phyloP scores from a whole-genome alignment of 495 filamentous ascomycete genomes.

The Parmelia sp. region DNA sequence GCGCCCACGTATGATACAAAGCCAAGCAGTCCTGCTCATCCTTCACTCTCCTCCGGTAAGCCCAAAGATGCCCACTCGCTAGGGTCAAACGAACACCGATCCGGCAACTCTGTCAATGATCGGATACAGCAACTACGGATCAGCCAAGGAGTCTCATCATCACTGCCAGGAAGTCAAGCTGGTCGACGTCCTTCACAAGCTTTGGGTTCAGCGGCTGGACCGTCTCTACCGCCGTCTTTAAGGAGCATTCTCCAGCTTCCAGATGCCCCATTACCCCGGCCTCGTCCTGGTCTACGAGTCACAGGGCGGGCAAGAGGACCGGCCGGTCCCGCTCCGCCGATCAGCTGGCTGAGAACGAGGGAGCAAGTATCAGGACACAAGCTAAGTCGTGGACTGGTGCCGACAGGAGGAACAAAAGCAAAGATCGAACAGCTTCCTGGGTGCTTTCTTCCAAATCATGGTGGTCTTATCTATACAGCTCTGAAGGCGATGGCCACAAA shows the following conservation, averaged over 20 bases:
- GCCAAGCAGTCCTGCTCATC: conserved; percentile 19
- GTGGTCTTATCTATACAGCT: conserved; percentile 51
- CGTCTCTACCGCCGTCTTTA: conserved; percentile 14
- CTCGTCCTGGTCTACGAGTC: conserved; percentile 20
- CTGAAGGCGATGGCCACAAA: conserved; percentile 58
- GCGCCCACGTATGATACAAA: conserved; percentile 14
- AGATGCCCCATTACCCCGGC: conserved; percentile 16
- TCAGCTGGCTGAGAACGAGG: conserved; percentile 19
- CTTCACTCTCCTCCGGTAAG: conserved; percentile 20
- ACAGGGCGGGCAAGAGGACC: conserved; percentile 19
- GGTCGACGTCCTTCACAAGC: conserved; percentile 1
- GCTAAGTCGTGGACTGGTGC: neutral
- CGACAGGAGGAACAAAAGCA: conserved; percentile 21
- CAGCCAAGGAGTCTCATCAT: conserved; percentile 1
- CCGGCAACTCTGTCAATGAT: conserved; percentile 21
- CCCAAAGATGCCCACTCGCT: conserved; percentile 9
- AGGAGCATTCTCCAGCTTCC: conserved; percentile 17
- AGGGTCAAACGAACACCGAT: neutral
- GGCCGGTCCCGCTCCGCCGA: conserved; percentile 19
- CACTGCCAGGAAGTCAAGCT: conserved; percentile 1
- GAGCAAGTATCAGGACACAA: neutral
- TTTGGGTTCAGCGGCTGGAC: neutral
- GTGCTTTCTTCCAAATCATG: conserved; percentile 35
- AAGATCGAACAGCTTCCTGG: conserved; percentile 36
- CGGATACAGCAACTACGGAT: conserved; percentile 20